Base-by-base conservation (phyloP, 1,284 basidiomycete genomes). In the Tylopilus sp. region DNA sequence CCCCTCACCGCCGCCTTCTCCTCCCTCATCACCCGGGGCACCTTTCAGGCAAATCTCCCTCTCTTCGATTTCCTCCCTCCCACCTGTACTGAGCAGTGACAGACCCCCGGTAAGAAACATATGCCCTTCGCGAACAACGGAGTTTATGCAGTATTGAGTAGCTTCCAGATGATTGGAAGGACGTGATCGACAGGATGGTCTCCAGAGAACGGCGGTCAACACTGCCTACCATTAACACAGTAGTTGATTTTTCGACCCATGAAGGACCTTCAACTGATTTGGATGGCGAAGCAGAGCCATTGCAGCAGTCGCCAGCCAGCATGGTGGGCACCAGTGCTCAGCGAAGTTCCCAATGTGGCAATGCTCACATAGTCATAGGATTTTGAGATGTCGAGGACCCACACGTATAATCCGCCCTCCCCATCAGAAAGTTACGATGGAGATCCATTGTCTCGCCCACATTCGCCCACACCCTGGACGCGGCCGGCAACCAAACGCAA, bases 1-100 rank as follows among this genome's bases (percentile, higher is more conserved):
- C 26, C 82, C 83, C 33, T 81, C 82, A 12, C 81, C 79, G 13
- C 76, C 76, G 42, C 64, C 72, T 10, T 76, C 78, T 5, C 77
- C 69, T 34, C 60, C 61, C 4, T 59, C 63, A 28, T 60, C 59
- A 31, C 63, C 62, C 49, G 55, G 60, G 16, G 59, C 60, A 37
- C 61, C 64, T 35, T 58, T 65, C 40, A 59, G 59, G 48, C 61
- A 66, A 36, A 61, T 67, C 25, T 65, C 67, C 11, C 53, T 66
- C 36, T 55, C 63, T 35, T 55, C 56, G 29, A 38, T 66, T 46
- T 56, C 67, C 13, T 53, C 58, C 23, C 46, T 48, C 36, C 47
- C 65, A 41, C 58, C 56, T 38, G 41, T 59, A 30, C 55, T 60
- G 39, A 61, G 34, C 11, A 12, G 63, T 52, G 72, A 74, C 45